These are phyloP conservation scores for Plectosphaerella plurivora DNA, from an alignment of 2,329 filamentous ascomycete species.

Conservation along the genomic window DNA sequence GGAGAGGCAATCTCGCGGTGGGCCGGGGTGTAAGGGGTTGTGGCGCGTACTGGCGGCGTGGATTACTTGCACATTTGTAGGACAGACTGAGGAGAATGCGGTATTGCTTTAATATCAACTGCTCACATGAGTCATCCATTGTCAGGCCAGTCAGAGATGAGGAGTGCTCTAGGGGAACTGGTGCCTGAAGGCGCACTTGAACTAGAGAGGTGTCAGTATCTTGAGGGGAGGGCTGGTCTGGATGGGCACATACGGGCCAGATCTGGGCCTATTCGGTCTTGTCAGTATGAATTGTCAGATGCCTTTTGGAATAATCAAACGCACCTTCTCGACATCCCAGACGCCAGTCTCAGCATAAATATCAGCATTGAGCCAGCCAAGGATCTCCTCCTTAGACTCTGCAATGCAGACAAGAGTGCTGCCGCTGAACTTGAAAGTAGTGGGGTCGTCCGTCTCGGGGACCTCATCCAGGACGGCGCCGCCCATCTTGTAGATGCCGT, in stretches of 20 bases:
- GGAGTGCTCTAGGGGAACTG: constrained; percentile 11
- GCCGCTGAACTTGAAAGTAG: constrained; percentile 66
- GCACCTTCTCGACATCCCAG: constrained; percentile 72
- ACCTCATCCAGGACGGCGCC: constrained; percentile 64
- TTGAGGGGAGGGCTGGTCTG: neutral
- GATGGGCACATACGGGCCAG: constrained; percentile 33
- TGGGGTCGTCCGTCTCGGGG: constrained; percentile 54
- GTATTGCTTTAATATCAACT: no score
- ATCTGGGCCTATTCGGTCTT: constrained; percentile 36
- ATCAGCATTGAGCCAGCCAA: constrained; percentile 64
- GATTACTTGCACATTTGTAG: no score
- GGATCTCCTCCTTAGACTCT: constrained; percentile 63
- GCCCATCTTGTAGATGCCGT: constrained; percentile 59
- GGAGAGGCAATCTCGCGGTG: no score
- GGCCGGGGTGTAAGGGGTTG: no score
- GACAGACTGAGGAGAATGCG: no score
- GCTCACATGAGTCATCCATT: no score
- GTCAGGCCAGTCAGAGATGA: no score
- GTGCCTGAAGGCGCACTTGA: constrained; percentile 36
- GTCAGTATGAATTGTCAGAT: neutral
- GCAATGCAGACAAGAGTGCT: constrained; percentile 66
- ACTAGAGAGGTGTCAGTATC: constrained; percentile 15
- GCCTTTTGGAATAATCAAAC: constrained; percentile 3
- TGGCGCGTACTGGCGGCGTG: no score
- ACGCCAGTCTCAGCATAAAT: constrained; percentile 68